Evolutionary conservation across 108 stramenopile species (phyloP).

Genomic region (Cyclotella atomus): DNA sequence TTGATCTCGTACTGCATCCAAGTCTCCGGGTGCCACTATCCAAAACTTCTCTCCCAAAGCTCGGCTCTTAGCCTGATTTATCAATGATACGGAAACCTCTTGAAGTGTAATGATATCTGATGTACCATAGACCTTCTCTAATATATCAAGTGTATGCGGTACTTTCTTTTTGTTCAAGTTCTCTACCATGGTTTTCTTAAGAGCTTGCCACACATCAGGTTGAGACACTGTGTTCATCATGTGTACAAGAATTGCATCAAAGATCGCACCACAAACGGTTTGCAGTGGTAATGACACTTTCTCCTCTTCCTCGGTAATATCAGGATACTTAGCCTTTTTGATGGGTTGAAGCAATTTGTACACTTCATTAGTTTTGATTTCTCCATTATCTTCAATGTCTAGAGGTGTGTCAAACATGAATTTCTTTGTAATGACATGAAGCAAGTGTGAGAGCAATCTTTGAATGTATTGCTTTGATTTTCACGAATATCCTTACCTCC

Average conservation of each 20-base stretch:
- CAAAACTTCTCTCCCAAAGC: conserved; percentile 50
- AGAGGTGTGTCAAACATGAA: conserved; percentile 90
- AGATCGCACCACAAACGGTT: conserved; percentile 91
- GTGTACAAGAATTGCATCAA: conserved; percentile 93
- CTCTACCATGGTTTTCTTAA: conserved; percentile 87
- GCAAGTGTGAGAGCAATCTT: too few species aligned
- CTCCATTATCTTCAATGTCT: conserved; percentile 62
- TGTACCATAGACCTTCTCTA: conserved; percentile 76
- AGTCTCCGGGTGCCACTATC: conserved; percentile 50
- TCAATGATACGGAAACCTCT: conserved; percentile 88
- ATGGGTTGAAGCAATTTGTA: conserved; percentile 89
- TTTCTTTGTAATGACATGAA: too few species aligned
- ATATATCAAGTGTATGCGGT: conserved; percentile 86
- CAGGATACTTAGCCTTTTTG: conserved; percentile 90
- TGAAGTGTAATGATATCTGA: conserved; percentile 93
- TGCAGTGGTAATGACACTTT: conserved; percentile 87
- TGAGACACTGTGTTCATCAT: conserved; percentile 88
- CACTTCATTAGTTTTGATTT: conserved; percentile 57
- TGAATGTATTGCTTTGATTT: too few species aligned
- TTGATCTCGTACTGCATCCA: conserved; percentile 75
- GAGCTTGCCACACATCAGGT: conserved; percentile 80
- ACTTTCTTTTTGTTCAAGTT: conserved; percentile 90
- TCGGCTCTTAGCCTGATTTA: conserved; percentile 67
- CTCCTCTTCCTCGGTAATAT: conserved; percentile 84
- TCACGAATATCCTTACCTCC: too few species aligned